Evolutionary conservation across 441 rosid species (phyloP).

Genomic region (Corymbia citriodora): DNA sequence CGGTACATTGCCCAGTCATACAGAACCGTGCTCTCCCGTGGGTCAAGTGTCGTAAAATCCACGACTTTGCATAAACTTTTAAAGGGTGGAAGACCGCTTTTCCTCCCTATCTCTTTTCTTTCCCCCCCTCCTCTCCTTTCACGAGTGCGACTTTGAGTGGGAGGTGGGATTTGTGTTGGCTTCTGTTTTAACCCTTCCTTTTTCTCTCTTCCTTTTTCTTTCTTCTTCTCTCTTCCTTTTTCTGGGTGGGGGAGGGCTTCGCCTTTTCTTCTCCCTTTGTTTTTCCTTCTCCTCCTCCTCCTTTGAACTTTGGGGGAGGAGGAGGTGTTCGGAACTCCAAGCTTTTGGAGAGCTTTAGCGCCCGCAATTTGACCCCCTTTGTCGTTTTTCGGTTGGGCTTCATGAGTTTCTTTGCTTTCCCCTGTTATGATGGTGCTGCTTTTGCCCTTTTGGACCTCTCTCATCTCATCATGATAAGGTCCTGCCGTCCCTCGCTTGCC

Average conservation of each 20-base stretch:
- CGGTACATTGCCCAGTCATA: not conserved
- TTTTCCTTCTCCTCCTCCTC: not conserved
- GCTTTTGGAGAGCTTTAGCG: constrained; percentile 13
- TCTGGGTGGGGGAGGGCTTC: not conserved
- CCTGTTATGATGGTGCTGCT: not conserved
- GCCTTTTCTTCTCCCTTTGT: not conserved
- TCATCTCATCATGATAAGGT: not conserved
- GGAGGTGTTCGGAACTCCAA: not conserved
- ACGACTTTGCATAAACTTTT: not conserved
- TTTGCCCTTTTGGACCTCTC: not conserved
- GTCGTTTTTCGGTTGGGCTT: not conserved
- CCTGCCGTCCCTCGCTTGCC: not conserved
- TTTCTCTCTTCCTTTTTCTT: not conserved
- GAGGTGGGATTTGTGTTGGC: not conserved
- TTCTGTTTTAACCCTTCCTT: not conserved
- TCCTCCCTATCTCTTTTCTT: not conserved
- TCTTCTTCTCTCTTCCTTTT: not conserved
- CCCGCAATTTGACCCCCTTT: constrained; percentile 22
- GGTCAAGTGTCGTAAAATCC: not conserved
- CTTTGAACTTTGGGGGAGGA: not conserved
- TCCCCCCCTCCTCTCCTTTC: not conserved
- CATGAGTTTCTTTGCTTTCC: not conserved
- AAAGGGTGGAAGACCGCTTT: not conserved
- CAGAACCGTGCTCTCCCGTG: not conserved
- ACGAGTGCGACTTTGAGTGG: not conserved